These are phyloP conservation scores for Dioszegia aurantiaca DNA, from an alignment of 768 basidiomycete genomes.

Conservation along the genomic window DNA sequence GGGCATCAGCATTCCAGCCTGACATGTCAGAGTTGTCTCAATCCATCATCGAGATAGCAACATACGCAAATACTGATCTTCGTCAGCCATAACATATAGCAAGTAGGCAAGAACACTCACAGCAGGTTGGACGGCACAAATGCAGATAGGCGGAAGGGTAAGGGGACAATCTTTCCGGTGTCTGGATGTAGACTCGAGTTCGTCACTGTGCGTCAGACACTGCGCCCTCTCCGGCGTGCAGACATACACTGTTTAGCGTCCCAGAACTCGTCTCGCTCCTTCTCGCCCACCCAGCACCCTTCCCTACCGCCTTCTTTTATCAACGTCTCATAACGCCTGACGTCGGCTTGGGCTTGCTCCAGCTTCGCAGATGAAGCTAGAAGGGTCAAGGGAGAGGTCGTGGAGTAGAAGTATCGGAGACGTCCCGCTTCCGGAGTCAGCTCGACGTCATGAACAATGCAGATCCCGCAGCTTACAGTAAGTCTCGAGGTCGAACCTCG, in stretches of 20 bases:
- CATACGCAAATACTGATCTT: conserved; percentile 22
- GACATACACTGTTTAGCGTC: conserved; percentile 44
- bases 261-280: conserved; percentile 38
- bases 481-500: conserved; percentile 43
- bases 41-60: background rate
- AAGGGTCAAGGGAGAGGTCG: conserved; percentile 48
- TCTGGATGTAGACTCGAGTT: conserved; percentile 52
- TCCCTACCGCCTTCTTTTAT: conserved; percentile 46
- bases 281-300: conserved; percentile 37
- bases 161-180: conserved; percentile 53
- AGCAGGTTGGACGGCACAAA: conserved; percentile 56
- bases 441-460: background rate
- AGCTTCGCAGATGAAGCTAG: conserved; percentile 39
- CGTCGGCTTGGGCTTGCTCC: conserved; percentile 42
- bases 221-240: background rate
- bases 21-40: background rate
- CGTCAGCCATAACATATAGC: too few relatives aligned
- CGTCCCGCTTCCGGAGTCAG: conserved; percentile 31
- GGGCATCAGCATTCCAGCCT: conserved; percentile 56
- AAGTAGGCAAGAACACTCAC: conserved; percentile 27
- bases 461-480: conserved; percentile 30
- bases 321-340: conserved; percentile 35
- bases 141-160: conserved; percentile 54
- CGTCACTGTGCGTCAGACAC: conserved; percentile 36
- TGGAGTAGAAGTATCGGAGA: conserved; percentile 49